phyloP scores from a whole-genome alignment of 2,329 filamentous ascomycete species.

The Aspergillus ruber region DNA sequence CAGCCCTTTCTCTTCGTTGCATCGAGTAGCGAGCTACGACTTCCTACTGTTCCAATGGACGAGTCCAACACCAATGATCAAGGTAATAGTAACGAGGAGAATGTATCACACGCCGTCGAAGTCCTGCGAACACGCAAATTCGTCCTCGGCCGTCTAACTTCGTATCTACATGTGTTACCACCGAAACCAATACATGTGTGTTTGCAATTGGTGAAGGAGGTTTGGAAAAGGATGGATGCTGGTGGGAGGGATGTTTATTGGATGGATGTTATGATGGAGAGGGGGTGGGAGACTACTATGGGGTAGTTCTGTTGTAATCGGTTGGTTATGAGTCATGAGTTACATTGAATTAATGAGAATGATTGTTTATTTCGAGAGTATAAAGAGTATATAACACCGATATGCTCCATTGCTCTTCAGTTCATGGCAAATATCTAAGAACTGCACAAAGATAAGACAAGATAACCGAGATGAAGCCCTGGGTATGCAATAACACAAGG shows the following conservation, averaged over 20 bases:
- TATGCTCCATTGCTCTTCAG: not conserved
- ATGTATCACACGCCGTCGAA: constrained; percentile 38
- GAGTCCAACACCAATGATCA: constrained; percentile 24
- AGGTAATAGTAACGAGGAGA: constrained; percentile 13
- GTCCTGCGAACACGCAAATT: constrained; percentile 45
- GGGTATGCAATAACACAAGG: too few relatives aligned
- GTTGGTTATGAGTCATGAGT: not conserved
- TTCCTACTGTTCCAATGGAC: constrained; percentile 9
- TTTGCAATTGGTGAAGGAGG: constrained; percentile 46
- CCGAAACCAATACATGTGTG: constrained; percentile 48
- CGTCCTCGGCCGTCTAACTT: constrained; percentile 45
- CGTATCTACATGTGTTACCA: constrained; percentile 41
- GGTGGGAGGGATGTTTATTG: constrained; percentile 44
- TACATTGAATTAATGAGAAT: not conserved
- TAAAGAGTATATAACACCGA: not conserved
- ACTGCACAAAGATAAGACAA: too few relatives aligned
- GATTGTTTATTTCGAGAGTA: too few relatives aligned
- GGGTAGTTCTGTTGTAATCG: constrained; percentile 20
- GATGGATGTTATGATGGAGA: constrained; percentile 53
- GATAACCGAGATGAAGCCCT: too few relatives aligned
- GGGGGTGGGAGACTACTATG: constrained; percentile 52
- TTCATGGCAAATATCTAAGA: not conserved
- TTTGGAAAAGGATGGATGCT: constrained; percentile 47
- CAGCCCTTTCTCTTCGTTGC: constrained; percentile 50
- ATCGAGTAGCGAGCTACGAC: constrained; percentile 46